A percentile compares a stretch with the other conserved stretches of the same genome.
phyloP scores from a whole-genome alignment of 2,329 filamentous ascomycete genomes.

The Aaosphaeria pasadenensis region DNA sequence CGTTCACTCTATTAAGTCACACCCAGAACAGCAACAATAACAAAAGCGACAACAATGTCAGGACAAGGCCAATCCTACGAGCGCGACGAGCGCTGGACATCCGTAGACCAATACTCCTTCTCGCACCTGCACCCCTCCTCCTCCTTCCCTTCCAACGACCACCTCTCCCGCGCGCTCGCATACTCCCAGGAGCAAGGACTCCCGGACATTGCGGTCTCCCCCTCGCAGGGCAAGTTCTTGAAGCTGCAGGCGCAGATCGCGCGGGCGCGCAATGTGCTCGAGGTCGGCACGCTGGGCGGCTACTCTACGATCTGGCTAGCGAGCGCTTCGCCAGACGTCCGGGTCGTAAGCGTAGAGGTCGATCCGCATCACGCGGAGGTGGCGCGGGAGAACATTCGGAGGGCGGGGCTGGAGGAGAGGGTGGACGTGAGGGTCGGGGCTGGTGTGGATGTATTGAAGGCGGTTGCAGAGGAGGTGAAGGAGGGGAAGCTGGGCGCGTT shows the following conservation, averaged over 20 bases:
- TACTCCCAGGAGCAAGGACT: conserved; percentile 20
- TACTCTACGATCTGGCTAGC: conserved; percentile 56
- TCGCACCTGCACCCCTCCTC: conserved; percentile 31
- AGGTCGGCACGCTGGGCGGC: conserved; percentile 56
- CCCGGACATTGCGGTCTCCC: conserved; percentile 34
- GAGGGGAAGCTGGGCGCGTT: conserved; percentile 40
- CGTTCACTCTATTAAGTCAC: too few species aligned
- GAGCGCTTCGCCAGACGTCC: conserved; percentile 28
- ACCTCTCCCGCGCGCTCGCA: conserved; percentile 20
- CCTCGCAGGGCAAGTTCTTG: conserved; percentile 33
- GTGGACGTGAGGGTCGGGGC: conserved; percentile 47
- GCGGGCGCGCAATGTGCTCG: conserved; percentile 39
- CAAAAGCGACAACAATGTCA: conserved; percentile 7
- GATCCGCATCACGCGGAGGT: conserved; percentile 46
- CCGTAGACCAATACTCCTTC: conserved; percentile 37
- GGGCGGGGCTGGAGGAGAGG: conserved; percentile 40
- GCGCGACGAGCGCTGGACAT: conserved; percentile 35
- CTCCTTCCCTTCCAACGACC: conserved; percentile 21
- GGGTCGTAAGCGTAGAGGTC: conserved; percentile 53
- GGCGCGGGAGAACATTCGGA: conserved; percentile 44
- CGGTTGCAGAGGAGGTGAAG: conserved; percentile 41
- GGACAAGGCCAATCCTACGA: conserved; percentile 20
- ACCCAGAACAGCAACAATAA: too few species aligned
- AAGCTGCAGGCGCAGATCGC: conserved; percentile 29
- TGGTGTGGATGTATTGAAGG: conserved; percentile 43